A percentile compares a stretch with the other conserved stretches of the same genome.
Evolutionary conservation across 2,329 filamentous ascomycete species (phyloP).

Genomic region (Diaporthe sp.): DNA sequence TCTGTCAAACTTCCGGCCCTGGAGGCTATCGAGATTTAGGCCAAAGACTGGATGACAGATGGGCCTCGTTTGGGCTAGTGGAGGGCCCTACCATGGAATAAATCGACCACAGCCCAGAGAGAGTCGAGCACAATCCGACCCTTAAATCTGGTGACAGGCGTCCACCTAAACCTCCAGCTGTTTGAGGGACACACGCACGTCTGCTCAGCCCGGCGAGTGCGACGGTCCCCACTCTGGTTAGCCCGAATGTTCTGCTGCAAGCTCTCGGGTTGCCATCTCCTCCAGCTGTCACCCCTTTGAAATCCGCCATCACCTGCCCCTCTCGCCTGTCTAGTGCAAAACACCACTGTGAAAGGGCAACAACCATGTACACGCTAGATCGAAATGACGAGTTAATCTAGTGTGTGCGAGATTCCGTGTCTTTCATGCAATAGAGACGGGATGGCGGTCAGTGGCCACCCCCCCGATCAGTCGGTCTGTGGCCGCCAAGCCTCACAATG

Average conservation of each 20-base stretch:
- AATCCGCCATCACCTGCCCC: not conserved
- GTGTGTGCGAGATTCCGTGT: slow-evolving; percentile 26
- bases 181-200: slow-evolving; percentile 12
- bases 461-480: slow-evolving; percentile 26
- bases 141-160: slow-evolving; percentile 29
- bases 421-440: slow-evolving; percentile 31
- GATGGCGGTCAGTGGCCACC: slow-evolving; percentile 34
- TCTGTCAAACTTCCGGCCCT: slow-evolving; percentile 29
- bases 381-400: slow-evolving; percentile 26
- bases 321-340: slow-evolving; percentile 29
- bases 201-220: slow-evolving; percentile 18
- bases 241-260: slow-evolving; percentile 33
- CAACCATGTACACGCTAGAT: slow-evolving; percentile 19
- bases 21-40: slow-evolving; percentile 18
- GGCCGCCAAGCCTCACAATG: slow-evolving; percentile 32
- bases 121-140: not conserved
- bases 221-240: slow-evolving; percentile 26
- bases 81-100: not conserved
- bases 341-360: slow-evolving; percentile 7
- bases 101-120: not conserved
- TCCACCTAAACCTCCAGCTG: slow-evolving; percentile 22
- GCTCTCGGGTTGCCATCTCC: slow-evolving; percentile 34
- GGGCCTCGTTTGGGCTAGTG: not conserved
- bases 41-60: slow-evolving; percentile 20
- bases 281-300: slow-evolving; percentile 27